Base-by-base conservation (phyloP, 106 monocot species). In the Dendrobium chrysotoxum region DNA sequence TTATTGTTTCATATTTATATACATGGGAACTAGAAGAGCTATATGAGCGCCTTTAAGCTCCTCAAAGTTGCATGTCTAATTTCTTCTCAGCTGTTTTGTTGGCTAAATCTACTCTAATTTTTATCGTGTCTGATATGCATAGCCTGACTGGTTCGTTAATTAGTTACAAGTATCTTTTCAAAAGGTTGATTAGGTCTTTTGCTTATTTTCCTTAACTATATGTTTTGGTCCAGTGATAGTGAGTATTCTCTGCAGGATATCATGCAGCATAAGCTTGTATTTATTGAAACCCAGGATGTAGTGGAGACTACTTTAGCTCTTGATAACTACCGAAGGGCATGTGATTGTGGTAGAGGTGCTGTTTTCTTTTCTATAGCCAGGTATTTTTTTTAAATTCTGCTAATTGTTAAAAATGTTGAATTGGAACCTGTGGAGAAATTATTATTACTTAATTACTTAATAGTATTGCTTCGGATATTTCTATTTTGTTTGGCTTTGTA, bases 261-360 rank as follows among this genome's bases (percentile, higher is more conserved):
- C 16, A 99, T 95, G 99, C 99, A 99, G 57, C 95, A 99, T 89
- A 99, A 99, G 68, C 84, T 99, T 65, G 95, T 99, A 28, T 95
- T 99, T 73, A 95, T 99, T 83, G 99, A 99, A 88, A 99, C 99
- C 72, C 99, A 95, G 64, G 99, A 99, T 90, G 99, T 99, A 31
- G 91, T 99, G 26, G 95, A 99, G 83, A 99, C 99, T 70, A 99
- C 99, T 15, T 86, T 99, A 74, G 99, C 99, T 54, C 89, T 99
- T 72, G 99, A 99, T 85, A 99, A 99, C 76, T 99, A 99, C 85
- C 90, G 99, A 28, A 87, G 87, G 64, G 95, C 95, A 45, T 95
- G 99, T 83, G 95, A 99, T 58, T 95, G 95, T 87, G 99, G 99
- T 7, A 91, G 99, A 85, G 95, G 99, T 78, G 99, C 99, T 25